Base-by-base conservation (phyloP, 306 rosid species). In the Citrullus amarus region DNA sequence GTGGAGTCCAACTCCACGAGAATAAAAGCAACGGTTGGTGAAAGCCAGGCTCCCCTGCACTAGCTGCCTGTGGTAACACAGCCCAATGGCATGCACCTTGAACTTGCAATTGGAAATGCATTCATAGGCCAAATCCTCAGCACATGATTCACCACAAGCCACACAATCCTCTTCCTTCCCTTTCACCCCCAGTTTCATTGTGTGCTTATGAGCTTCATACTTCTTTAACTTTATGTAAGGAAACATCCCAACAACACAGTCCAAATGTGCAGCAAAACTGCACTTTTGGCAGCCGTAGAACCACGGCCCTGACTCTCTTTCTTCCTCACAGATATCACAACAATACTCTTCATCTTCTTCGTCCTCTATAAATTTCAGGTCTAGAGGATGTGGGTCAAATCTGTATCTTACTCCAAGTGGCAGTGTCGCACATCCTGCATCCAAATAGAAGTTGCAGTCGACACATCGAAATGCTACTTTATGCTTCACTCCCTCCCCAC, bases 61-160 rank as follows among this genome's bases (percentile, higher is more conserved):
- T 20, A 43, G 10, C 75, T 43, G 54, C 32, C 54, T 43, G 10
- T 68, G 75, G 55, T 68, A 68, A 20, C 75, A 68, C 17, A 5
- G 15, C 54, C 75, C 75, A 68, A 5, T 43, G 10, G 55, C 75
- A 5, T 68, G 75, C 54, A 68, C 75, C 44, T 68, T 68, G 55
- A 68, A 68, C 32, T 68, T 68, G 54, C 54, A 68, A 68, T 12
- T 20, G 28, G 25, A 50, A 63, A 63, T 63, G 55, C 75, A 68
- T 68, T 68, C 75, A 43, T n/a, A 68, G 18, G 55, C 75, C 75
- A 68, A 68, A 1, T 68, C 54, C 10, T 20, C 55, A 20, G 34
- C 18, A 43, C 75, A 68, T 10, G 75, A 68, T 68, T 68, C 75
- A 68, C 36, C 75, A 20, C 75, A 68, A 12, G 54, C 75, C 30